phyloP scores from a whole-genome alignment of 352 stramenopile genomes.

The Globisporangium middletonii region DNA sequence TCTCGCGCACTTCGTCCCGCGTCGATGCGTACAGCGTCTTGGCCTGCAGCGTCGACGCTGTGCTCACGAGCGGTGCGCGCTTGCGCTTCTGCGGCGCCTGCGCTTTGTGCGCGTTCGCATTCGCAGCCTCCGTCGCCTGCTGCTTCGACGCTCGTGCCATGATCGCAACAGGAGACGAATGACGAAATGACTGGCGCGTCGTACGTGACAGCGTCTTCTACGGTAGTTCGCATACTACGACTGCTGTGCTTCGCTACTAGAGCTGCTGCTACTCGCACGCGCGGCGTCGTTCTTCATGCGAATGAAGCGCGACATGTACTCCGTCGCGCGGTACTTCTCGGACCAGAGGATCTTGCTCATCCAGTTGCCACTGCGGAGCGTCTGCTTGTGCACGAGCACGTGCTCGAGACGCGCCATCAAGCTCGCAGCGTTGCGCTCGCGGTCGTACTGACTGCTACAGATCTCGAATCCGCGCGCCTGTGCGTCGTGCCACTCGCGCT shows the following conservation, averaged over 20 bases:
- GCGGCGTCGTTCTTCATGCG: constrained; percentile 52
- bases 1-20: constrained; percentile 38
- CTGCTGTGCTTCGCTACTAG: not conserved
- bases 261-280: not conserved
- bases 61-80: constrained; percentile 16
- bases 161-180: no score
- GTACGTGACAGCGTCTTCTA: no score
- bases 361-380: constrained; percentile 42
- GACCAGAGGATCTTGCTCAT: constrained; percentile 80
- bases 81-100: constrained; percentile 25
- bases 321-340: constrained; percentile 71
- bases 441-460: constrained; percentile 40
- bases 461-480: constrained; percentile 23
- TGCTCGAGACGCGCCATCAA: constrained; percentile 50
- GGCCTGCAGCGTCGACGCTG: constrained; percentile 30
- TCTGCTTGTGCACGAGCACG: constrained; percentile 23
- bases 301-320: constrained; percentile 85
- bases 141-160: not conserved
- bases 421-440: constrained; percentile 32
- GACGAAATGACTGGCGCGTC: no score
- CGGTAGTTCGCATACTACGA: not conserved
- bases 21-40: constrained; percentile 37
- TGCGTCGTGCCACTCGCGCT: constrained; percentile 27
- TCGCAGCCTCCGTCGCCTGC: not conserved
- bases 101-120: constrained; percentile 4